Base-by-base conservation (phyloP, 495 filamentous ascomycete genomes). In the Lophiotrema nucula region DNA sequence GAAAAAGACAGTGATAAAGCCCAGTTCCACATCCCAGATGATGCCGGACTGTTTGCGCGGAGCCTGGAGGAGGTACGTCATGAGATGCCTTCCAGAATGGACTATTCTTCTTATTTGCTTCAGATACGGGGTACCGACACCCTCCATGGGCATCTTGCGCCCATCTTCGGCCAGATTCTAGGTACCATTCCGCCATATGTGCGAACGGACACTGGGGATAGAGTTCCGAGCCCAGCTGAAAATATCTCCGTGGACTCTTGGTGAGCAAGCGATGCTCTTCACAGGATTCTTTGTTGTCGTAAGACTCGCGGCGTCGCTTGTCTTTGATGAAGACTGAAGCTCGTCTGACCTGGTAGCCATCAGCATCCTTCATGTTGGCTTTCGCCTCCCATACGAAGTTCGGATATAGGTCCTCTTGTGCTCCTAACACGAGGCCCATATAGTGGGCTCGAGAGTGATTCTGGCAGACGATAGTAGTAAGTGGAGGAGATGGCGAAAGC, bases 131-230 rank as follows among this genome's bases (percentile, higher is more conserved):
- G 19, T 49, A 58, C n/a, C 54, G 44, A 27, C 45, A 21, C 3
- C 54, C 45, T 2, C 31, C 15, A 35, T 49, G 54, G 18, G 33
- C 24, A 31, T 50, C 21, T 21, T 58, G 54, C 12, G 54, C 31
- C 54, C 54, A 58, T 8, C 44, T 44, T 8, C 21, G 19, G 5
- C n/a, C 3, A 2, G 15, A 19, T 33, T 58, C 54, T 25, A 58
- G 16, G 3, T 18, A 35, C 54, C 54, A 58, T 49, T 49, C 33
- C 1, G 54, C 45, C 22, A 58, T 31, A 28, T 38, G 43, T 15
- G 54, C 23, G 54, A 24, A 58, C 13, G 54, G 46, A 11, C 33
- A 26, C 13, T 23, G 11, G 6, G 44, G 45, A 8, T 23, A 8
- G 19, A 21, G 15, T 10, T 47, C 16, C 12, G n/a, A 21, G 4